Conservation (phyloP, 805 yeast genomes). For the Zygotorulaspora florentina region DNA sequence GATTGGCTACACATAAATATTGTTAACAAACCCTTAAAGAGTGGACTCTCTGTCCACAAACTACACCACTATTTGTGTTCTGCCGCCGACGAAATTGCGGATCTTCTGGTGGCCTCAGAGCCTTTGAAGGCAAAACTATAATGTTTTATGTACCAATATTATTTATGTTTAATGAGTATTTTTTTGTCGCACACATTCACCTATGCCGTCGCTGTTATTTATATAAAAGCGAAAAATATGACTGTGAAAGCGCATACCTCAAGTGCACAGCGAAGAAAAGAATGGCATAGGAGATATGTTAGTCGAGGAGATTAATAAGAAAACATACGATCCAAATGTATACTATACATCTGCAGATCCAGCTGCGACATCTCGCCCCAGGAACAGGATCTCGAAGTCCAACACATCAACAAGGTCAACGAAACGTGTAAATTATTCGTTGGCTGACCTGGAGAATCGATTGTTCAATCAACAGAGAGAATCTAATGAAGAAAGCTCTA, state of each 20-base stretch:
- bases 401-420: constrained; percentile 24
- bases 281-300: constrained; percentile 9
- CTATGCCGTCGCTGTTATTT: no score
- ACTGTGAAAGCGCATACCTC: background rate
- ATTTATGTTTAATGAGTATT: constrained; percentile 1
- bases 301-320: constrained; percentile 35
- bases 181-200: background rate
- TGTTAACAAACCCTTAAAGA: constrained; percentile 49
- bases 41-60: constrained; percentile 31
- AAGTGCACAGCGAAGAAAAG: background rate
- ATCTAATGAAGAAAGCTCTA: constrained; percentile 7
- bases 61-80: constrained; percentile 66
- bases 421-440: constrained; percentile 34
- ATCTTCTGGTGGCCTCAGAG: constrained; percentile 40
- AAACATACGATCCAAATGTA: constrained; percentile 32
- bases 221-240: background rate
- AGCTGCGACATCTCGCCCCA: constrained; percentile 19
- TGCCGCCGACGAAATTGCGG: constrained; percentile 78
- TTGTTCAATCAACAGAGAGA: constrained; percentile 22
- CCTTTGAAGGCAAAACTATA: constrained; percentile 17
- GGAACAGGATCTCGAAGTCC: constrained; percentile 19
- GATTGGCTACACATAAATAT: constrained; percentile 84
- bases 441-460: constrained; percentile 34
- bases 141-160: constrained; percentile 1
- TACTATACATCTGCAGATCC: constrained; percentile 30